A percentile compares a stretch with the other conserved stretches of the same genome.
phyloP scores from a whole-genome alignment of 2,329 filamentous ascomycete genomes.

The Stachybotrys elegans region DNA sequence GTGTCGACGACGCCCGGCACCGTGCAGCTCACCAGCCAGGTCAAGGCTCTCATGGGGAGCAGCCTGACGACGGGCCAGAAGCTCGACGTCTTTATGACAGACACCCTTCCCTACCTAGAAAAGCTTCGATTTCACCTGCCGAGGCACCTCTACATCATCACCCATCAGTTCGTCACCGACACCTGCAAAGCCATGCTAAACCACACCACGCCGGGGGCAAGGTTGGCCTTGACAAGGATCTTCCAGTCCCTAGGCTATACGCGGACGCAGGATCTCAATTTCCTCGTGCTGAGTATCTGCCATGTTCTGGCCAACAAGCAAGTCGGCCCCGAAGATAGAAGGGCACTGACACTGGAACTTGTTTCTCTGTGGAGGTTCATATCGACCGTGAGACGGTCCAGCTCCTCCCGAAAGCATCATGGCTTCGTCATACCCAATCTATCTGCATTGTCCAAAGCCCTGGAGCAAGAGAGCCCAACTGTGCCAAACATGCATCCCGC shows the following conservation, averaged over 20 bases:
- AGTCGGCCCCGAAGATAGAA: too few relatives aligned
- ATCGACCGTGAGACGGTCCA: slow-evolving; percentile 25
- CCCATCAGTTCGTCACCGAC: slow-evolving; percentile 15
- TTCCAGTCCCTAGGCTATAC: too few relatives aligned
- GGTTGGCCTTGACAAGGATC: too few relatives aligned
- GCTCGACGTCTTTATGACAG: slow-evolving; percentile 18
- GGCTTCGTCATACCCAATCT: too few relatives aligned
- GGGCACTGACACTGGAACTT: too few relatives aligned
- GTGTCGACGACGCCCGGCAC: neutral
- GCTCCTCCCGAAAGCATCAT: too few relatives aligned
- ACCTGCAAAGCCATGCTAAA: neutral
- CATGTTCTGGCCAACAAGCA: too few relatives aligned
- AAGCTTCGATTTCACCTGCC: slow-evolving; percentile 20
- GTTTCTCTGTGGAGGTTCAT: slow-evolving; percentile 31
- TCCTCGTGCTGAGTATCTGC: slow-evolving; percentile 28
- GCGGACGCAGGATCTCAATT: neutral
- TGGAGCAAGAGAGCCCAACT: too few relatives aligned
- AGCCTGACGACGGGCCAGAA: slow-evolving; percentile 10
- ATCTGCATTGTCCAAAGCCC: too few relatives aligned
- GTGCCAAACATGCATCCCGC: slow-evolving; percentile 9
- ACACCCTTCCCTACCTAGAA: slow-evolving; percentile 25
- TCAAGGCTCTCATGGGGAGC: slow-evolving; percentile 19
- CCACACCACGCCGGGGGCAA: too few relatives aligned
- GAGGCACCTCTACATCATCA: slow-evolving; percentile 18
- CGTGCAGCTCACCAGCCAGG: slow-evolving; percentile 21